Base-by-base conservation (phyloP, 768 basidiomycete genomes). In the Kwoniella mangroviensis region DNA sequence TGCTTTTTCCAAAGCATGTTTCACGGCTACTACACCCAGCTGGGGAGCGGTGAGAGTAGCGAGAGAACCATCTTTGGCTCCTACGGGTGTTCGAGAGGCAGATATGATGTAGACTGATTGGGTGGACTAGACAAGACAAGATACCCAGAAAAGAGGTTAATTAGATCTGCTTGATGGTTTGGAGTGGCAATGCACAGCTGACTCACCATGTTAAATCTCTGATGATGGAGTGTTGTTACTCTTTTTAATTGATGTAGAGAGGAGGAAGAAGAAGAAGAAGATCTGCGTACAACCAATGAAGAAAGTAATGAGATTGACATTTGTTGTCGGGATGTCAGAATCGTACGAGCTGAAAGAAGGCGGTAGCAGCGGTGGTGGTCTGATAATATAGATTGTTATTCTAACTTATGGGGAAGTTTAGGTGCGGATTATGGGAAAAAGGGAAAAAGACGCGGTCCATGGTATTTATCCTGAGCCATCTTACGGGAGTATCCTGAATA, bases 51-150 rank as follows among this genome's bases (percentile, higher is more conserved):
- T 92, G 82, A 96, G 86, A 56, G 89, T 85, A 84, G 96, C 93
- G 84, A 99, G 89, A 12, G 89, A 81, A 62, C 97, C 97, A 78
- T 95, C 92, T 82, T 98, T 87, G 53, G 93, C 93, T 54, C 92
- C 95, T 72, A 96, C 91, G 54, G 97, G 94, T 13, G 97, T 99
- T 73, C 97, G 90, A 64, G 91, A 90, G 34, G 93, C 95, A 77
- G 92, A 89, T 77, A 97, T 91, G 85, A 98, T 96, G 85, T 77
- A 82, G 69, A 84, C 76, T 63, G 52, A 54, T 66, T 66, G 65
- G 17, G 34, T 66, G 7, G 65, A 66, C 65, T 66, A 34, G 24
- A 34, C 24, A 24, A 59, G 34, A 22, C 3, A 17, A 19, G 45
- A 45, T 45, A 45, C 45, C 3, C 34, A 34, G 34, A 34, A 34